Conservation (phyloP, 345 rosid species). For the Gossypium raimondii region DNA sequence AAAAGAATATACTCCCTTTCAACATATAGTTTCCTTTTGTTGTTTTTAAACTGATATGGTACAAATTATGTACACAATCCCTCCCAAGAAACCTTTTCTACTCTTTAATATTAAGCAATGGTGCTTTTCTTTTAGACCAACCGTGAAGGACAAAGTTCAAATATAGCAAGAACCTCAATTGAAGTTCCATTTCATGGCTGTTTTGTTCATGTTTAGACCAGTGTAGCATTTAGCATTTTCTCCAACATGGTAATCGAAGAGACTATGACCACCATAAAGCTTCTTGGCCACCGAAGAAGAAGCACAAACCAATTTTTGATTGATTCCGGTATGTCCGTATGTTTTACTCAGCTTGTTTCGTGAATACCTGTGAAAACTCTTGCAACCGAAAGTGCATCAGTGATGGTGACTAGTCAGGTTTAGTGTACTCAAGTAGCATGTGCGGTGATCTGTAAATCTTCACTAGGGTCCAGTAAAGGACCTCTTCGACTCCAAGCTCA, state of each 20-base stretch:
- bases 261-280: background rate
- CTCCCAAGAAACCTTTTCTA: background rate
- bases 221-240: background rate
- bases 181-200: background rate
- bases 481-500: conserved; percentile 95
- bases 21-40: background rate
- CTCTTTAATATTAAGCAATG: background rate
- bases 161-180: background rate
- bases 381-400: background rate
- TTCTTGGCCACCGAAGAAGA: conserved; percentile 1
- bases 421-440: conserved; percentile 93
- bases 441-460: conserved; percentile 98
- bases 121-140: background rate
- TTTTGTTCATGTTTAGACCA: background rate
- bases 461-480: conserved; percentile 95
- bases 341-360: background rate
- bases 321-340: background rate
- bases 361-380: conserved; percentile 2
- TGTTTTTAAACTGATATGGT: background rate
- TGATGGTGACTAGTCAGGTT: conserved; percentile 51
- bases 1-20: background rate
- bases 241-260: background rate
- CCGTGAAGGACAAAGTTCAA: background rate
- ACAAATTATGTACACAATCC: conserved; percentile 7
- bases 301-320: background rate